These are phyloP conservation scores for Solanum chilense DNA, from an alignment of 257 asterid species.

Conservation along the genomic window DNA sequence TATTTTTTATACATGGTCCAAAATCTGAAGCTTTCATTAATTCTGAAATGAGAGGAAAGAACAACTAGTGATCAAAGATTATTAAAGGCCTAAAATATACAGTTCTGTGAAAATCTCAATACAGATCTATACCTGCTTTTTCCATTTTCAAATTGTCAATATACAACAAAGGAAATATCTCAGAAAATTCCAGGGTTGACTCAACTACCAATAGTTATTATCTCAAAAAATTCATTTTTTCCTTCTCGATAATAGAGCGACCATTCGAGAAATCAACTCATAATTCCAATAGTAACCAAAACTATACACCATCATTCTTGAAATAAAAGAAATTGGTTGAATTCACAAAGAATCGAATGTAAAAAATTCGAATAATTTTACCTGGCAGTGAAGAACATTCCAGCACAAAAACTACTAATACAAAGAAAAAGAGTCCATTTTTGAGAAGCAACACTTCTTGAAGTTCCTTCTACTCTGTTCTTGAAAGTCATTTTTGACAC, in stretches of 20 bases:
- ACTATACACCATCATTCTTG: neutral
- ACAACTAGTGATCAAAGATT: neutral
- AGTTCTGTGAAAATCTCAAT: neutral
- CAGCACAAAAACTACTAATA: slow-evolving; percentile 59
- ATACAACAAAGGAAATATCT: neutral
- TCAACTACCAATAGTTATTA: neutral
- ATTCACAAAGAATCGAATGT: neutral
- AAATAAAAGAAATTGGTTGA: neutral
- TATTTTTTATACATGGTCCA: neutral
- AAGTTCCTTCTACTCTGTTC: slow-evolving; percentile 53
- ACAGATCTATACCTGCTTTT: slow-evolving; percentile 28
- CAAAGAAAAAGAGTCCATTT: slow-evolving; percentile 80
- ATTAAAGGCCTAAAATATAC: neutral
- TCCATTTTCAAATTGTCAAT: neutral
- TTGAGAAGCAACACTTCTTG: slow-evolving; percentile 42
- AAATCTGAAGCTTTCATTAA: neutral
- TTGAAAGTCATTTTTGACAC: slow-evolving; percentile 30
- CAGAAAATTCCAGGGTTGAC: neutral
- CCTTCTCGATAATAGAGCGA: neutral
- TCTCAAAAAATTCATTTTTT: neutral
- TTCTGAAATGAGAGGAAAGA: neutral
- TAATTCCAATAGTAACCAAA: neutral
- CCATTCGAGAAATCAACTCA: neutral
- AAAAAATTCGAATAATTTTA: slow-evolving; percentile 1
- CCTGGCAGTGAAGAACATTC: slow-evolving; percentile 82